Evolutionary conservation across 768 basidiomycete genomes (phyloP), one percentile per base, ranked within the genome.

Genomic region (Lentinula guzmanii): DNA sequence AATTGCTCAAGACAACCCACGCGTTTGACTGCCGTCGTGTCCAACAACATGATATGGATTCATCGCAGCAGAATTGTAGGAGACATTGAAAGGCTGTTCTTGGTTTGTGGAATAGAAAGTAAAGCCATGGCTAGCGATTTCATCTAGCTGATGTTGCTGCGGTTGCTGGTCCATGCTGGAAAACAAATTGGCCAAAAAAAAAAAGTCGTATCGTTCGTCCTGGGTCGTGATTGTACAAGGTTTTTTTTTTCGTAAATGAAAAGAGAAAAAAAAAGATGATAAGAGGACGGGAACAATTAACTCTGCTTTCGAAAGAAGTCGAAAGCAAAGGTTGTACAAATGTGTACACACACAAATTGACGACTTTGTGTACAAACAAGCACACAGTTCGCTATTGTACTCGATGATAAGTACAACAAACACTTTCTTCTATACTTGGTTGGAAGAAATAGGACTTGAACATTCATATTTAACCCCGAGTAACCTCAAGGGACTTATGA

Each of bases 11-110:
- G 68, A 70, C 58, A 75, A 76, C 88, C 81, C 87, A 87, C 90
- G 89, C 78, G 88, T 76, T 78, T 82, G 83, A 74, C 83, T 80
- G 74, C 77, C 80, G 59, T 72, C 62, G 68, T 84, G 81, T 68
- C 77, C 79, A 71, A 82, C 78, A 58, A 77, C 75, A 66, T 81
- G 83, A 80, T 87, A 88, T 72, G 79, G 73, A 65, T 74, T 75
- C 77, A 86, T 81, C 72, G 51, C 41, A 48, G 81, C 84, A 67
- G 81, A 72, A 69, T 75, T 74, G 74, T 85, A 84, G 61, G 76
- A 74, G 69, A 83, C 72, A 68, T 71, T 76, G 74, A 84, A 87
- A 62, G 80, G 70, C 70, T 77, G 74, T 64, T 85, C 82, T 67
- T 82, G 82, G 60, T 86, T 83, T 66, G 76, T 64, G 62, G 75